Evolutionary conservation across 768 basidiomycete genomes (phyloP), one percentile per base, ranked within the genome.

Genomic region (Russula earlei): DNA sequence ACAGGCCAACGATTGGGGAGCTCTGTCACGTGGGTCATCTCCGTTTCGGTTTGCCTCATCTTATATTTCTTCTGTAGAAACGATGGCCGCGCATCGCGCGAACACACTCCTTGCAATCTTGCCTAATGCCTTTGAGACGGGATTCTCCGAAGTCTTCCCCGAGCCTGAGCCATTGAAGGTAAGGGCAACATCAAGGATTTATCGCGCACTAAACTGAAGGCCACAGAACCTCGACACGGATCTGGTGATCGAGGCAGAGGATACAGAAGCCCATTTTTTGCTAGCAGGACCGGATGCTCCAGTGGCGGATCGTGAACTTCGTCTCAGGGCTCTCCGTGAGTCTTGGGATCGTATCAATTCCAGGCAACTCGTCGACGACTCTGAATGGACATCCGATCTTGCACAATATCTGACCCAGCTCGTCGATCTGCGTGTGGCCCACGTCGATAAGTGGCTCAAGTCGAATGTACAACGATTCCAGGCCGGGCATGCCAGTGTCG

Each of bases 1-100:
- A 41, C 49, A 82, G 82, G 74, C 79, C 2, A 82, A 83, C 36
- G 83, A 84, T 56, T 84, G 83, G 82, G 79, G 80, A 15, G 73
- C 82, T 0, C 68, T 84, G 51, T 82, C 82, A 48, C 80, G 83
- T 84, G 62, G 49, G 80, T 67, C 6, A 5, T 31, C 47, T 51
- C 3, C 14, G 6, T 38, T 55, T 31, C 17, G 7, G 12, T 1
- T n/a, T 5, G 17, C 19, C 14, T 5, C 19, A 8, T 1, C 4
- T 43, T 24, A 3, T 46, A 52, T n/a, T 29, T 57, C 7, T 43
- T 7, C 24, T 12, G 5, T 55, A 79, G 77, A 79, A 70, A 77
- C 73, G 1, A 71, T 79, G 66, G 74, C 73, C 4, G 70, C 74
- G n/a, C 76, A 78, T 65, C 74, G 76, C 19, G 75, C 72, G 3